A percentile compares a stretch with the other conserved stretches of the same genome.
phyloP scores from a whole-genome alignment of 192 early-diverging fungal genomes.

The Cetraspora pellucida region DNA sequence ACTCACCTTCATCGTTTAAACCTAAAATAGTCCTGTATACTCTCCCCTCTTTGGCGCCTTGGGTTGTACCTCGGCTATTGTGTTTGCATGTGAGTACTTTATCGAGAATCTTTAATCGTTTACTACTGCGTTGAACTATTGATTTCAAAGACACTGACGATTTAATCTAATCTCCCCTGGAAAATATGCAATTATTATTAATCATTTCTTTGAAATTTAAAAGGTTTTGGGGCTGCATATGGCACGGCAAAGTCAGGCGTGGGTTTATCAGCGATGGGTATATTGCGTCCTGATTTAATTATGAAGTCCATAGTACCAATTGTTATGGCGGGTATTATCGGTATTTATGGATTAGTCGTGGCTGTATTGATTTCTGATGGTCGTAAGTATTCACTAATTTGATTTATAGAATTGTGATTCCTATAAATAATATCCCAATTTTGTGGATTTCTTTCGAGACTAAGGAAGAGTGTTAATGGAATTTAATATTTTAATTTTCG shows the following conservation, averaged over 20 bases:
- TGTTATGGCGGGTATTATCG: conserved; percentile 99
- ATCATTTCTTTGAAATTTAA: conserved; percentile 18
- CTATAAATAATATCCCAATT: neutral
- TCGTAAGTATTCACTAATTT: conserved; percentile 56
- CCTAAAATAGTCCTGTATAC: conserved; percentile 73
- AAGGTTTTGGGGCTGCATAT: conserved; percentile 90
- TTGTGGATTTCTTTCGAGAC: too few species aligned
- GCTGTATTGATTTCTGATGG: conserved; percentile 86
- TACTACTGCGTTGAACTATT: neutral
- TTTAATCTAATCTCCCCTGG: neutral
- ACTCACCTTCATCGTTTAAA: too few species aligned
- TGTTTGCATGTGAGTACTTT: conserved; percentile 78
- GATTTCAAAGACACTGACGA: neutral
- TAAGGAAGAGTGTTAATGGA: too few species aligned
- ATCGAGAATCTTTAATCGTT: neutral
- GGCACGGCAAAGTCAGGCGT: conserved; percentile 92
- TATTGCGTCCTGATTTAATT: conserved; percentile 84
- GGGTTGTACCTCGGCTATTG: conserved; percentile 89
- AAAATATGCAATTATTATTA: neutral
- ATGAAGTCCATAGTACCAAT: conserved; percentile 91
- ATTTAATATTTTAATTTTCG: neutral
- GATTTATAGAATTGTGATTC: neutral
- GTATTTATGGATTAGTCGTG: conserved; percentile 97
- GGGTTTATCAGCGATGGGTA: conserved; percentile 85
- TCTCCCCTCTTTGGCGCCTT: conserved; percentile 95